A percentile compares a stretch with the other conserved stretches of the same genome.
phyloP scores from a whole-genome alignment of 768 basidiomycete species.

The Suillus plorans region DNA sequence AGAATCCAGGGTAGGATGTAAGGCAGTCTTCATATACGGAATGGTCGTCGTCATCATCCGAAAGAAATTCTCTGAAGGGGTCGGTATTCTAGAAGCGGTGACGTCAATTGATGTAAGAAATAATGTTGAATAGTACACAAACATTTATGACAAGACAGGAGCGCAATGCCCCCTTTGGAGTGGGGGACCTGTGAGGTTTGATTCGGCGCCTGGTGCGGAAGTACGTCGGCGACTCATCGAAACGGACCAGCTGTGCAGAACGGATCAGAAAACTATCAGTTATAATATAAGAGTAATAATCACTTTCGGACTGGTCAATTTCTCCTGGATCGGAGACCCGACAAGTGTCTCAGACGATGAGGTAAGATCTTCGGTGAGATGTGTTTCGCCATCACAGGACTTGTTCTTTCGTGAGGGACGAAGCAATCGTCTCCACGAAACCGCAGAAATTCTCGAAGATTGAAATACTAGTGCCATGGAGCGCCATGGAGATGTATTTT shows the following conservation, averaged over 20 bases:
- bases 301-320: conserved; percentile 20
- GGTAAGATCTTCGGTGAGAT: neutral
- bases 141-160: conserved; percentile 30
- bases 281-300: neutral
- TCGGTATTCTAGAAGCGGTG: conserved; percentile 14
- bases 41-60: conserved; percentile 15
- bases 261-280: neutral
- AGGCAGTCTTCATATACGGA: conserved; percentile 32
- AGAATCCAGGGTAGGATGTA: conserved; percentile 18
- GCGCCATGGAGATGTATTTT: neutral
- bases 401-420: conserved; percentile 7
- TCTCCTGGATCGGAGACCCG: conserved; percentile 10
- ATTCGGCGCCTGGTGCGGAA: conserved; percentile 22
- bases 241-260: conserved; percentile 23
- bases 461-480: neutral
- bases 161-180: conserved; percentile 18
- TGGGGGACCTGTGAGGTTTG: conserved; percentile 13
- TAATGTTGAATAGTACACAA: conserved; percentile 3
- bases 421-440: conserved; percentile 20
- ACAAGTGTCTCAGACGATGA: conserved; percentile 10
- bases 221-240: conserved; percentile 24
- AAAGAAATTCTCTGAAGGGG: neutral
- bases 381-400: neutral
- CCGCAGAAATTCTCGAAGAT: conserved; percentile 15
- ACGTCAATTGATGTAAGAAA: conserved; percentile 4